These are phyloP conservation scores for Trypanosoma vivax DNA, from an alignment of 208 protist genomes.

Conservation along the genomic window DNA sequence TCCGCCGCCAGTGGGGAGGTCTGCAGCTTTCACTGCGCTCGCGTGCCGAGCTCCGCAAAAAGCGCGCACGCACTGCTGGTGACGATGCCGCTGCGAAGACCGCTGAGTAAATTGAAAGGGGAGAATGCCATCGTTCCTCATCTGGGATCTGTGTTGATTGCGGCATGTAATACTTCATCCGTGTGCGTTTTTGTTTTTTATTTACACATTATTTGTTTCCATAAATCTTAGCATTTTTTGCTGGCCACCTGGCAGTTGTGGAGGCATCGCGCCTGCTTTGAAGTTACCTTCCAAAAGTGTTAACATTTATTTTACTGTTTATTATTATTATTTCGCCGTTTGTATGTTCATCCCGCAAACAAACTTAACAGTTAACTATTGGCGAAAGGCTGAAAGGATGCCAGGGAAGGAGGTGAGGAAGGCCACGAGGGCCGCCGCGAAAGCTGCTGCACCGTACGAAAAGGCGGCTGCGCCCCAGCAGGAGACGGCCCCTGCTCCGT, in stretches of 20 bases:
- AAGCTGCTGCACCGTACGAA: slow-evolving; percentile 25
- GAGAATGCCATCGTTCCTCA: too few species aligned
- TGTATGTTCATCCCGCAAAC: slow-evolving; percentile 1
- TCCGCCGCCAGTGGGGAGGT: slow-evolving; percentile 93
- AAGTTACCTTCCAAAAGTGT: not conserved
- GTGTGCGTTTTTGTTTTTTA: slow-evolving; percentile 1
- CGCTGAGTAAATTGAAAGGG: not conserved
- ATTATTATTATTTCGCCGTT: slow-evolving; percentile 6
- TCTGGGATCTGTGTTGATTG: too few species aligned
- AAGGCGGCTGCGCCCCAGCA: slow-evolving; percentile 80
- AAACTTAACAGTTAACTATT: slow-evolving; percentile 6
- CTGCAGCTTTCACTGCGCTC: slow-evolving; percentile 81
- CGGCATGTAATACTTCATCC: not conserved
- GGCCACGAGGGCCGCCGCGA: slow-evolving; percentile 29
- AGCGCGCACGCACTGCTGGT: slow-evolving; percentile 65
- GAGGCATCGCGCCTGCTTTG: slow-evolving; percentile 3
- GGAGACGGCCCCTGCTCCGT: slow-evolving; percentile 45
- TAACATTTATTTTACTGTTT: not conserved
- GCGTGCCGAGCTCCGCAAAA: slow-evolving; percentile 76
- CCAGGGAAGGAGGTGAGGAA: slow-evolving; percentile 87
- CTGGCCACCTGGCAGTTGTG: not conserved
- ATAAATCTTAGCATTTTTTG: slow-evolving; percentile 7
- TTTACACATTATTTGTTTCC: slow-evolving; percentile 9
- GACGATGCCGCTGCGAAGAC: slow-evolving; percentile 51
- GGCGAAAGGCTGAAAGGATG: too few species aligned